phyloP scores from a whole-genome alignment of 208 protist genomes.

The Phytomonas serpens region DNA sequence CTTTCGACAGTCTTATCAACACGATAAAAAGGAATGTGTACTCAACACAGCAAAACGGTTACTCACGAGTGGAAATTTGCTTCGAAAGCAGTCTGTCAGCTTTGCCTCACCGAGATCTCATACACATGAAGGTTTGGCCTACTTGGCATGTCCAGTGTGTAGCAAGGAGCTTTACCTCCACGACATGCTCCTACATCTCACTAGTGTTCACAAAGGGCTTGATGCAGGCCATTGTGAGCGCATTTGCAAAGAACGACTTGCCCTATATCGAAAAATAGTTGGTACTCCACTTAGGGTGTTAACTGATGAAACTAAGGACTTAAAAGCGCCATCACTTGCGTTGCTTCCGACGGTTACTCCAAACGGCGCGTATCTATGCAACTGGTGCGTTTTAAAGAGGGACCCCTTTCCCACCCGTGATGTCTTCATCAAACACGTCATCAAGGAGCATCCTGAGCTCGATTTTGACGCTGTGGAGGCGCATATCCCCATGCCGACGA shows the following conservation, averaged over 20 bases:
- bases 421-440: constrained; percentile 71
- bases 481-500: constrained; percentile 24
- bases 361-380: constrained; percentile 62
- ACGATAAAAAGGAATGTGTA: background rate
- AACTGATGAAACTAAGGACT: background rate
- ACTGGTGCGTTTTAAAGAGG: constrained; percentile 55
- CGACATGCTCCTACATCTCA: constrained; percentile 71
- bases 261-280: constrained; percentile 47
- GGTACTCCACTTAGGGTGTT: constrained; percentile 34
- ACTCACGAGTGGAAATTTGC: background rate
- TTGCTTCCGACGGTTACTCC: constrained; percentile 51
- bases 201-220: constrained; percentile 36
- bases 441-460: constrained; percentile 51
- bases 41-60: background rate
- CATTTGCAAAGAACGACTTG: constrained; percentile 52
- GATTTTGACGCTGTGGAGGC: constrained; percentile 66
- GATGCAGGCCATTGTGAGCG: constrained; percentile 32
- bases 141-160: constrained; percentile 61
- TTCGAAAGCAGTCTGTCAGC: constrained; percentile 10
- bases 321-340: background rate
- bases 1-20: background rate
- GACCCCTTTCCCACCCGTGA: constrained; percentile 56
- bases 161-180: constrained; percentile 33
- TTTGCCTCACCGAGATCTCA: constrained; percentile 34
- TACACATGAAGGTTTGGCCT: constrained; percentile 60